Evolutionary conservation across 352 stramenopile genomes (phyloP).

Genomic region (Globisporangium acanthophoron): DNA sequence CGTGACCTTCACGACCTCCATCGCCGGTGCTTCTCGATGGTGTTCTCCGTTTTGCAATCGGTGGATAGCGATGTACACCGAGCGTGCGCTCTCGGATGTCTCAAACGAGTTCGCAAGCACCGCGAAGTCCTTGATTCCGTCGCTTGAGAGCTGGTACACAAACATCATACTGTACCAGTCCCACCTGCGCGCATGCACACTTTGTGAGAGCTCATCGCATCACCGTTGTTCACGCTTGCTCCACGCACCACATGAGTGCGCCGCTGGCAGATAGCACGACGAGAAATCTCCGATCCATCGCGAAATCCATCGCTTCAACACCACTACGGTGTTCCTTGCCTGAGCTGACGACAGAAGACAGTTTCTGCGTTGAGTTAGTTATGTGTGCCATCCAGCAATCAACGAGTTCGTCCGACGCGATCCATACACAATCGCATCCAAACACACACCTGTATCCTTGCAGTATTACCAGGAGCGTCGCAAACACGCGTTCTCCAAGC

Average conservation of each 20-base stretch:
- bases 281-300: background rate
- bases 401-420: background rate
- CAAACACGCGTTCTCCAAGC: conserved; percentile 5
- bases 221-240: background rate
- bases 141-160: conserved; percentile 12
- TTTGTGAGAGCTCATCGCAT: background rate
- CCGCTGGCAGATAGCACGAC: background rate
- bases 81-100: background rate
- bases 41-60: background rate
- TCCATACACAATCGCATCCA: background rate
- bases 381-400: background rate
- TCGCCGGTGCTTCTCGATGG: background rate
- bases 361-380: background rate
- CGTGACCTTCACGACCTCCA: conserved; percentile 10
- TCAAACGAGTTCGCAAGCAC: background rate
- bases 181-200: conserved; percentile 20
- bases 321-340: background rate
- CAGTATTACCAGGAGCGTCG: background rate
- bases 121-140: conserved; percentile 18
- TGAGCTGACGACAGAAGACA: background rate
- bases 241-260: background rate
- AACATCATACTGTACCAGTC: conserved; percentile 26
- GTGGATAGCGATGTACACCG: conserved; percentile 3
- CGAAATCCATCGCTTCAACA: background rate
- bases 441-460: conserved; percentile 6